Evolutionary conservation across 306 rosid species (phyloP).

Genomic region (Lathyrus sativus): DNA sequence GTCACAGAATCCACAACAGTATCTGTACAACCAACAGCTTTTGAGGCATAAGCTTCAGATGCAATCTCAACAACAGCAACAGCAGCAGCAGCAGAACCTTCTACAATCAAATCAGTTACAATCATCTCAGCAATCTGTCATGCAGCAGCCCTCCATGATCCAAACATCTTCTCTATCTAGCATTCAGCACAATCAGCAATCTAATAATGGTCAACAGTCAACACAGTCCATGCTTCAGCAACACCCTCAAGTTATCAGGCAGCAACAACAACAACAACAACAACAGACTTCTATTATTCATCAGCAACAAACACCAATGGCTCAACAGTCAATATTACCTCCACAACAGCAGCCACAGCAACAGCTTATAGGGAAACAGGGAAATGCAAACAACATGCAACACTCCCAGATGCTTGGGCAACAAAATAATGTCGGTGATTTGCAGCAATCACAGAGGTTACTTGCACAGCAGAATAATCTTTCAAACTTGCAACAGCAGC

Average conservation of each 20-base stretch:
- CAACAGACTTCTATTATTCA: conserved; percentile 70
- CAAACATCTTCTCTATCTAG: conserved; percentile 60
- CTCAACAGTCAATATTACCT: conserved; percentile 72
- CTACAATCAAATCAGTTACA: conserved; percentile 81
- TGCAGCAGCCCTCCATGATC: conserved; percentile 69
- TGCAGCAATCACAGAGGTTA: conserved; percentile 82
- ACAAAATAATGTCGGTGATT: conserved; percentile 73
- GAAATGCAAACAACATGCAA: conserved; percentile 73
- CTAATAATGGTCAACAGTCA: conserved; percentile 71
- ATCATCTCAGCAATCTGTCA: conserved; percentile 78
- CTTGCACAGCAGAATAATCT: conserved; percentile 79
- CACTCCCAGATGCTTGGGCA: conserved; percentile 69
- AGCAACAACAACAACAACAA: conserved; percentile 79
- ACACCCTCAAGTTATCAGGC: conserved; percentile 87
- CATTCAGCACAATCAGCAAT: conserved; percentile 79
- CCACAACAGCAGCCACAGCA: conserved; percentile 62
- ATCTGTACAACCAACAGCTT: conserved; percentile 61
- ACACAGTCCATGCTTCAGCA: conserved; percentile 84
- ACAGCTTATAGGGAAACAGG: conserved; percentile 68
- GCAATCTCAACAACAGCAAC: conserved; percentile 48
- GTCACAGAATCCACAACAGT: conserved; percentile 75
- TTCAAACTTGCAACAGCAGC: conserved; percentile 73
- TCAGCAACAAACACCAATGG: conserved; percentile 64
- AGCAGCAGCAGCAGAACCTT: conserved; percentile 62
- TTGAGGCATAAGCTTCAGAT: conserved; percentile 65